Evolutionary conservation across 441 rosid genomes (phyloP).

Genomic region (Raphanus hybrid): DNA sequence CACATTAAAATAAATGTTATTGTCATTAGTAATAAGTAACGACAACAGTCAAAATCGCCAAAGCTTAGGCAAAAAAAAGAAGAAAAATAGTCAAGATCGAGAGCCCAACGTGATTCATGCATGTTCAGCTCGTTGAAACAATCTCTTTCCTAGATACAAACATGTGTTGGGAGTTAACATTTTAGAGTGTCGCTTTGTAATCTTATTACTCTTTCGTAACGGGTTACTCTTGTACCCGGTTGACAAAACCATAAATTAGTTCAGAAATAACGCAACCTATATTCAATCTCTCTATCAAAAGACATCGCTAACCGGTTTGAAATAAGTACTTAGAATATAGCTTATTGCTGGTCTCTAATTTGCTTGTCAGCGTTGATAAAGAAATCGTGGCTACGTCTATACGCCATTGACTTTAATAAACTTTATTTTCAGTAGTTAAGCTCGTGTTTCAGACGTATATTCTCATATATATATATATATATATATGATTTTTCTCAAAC

Average conservation of each 20-base stretch:
- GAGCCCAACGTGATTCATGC: background rate
- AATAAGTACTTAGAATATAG: background rate
- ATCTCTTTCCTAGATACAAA: background rate
- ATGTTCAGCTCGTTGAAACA: background rate
- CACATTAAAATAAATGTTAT: too few species aligned
- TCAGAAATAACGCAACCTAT: background rate
- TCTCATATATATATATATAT: too few species aligned
- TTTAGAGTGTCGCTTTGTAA: background rate
- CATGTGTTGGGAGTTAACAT: background rate
- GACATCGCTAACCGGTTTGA: background rate
- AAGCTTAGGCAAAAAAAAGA: too few species aligned
- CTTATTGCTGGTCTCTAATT: background rate
- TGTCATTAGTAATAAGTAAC: too few species aligned
- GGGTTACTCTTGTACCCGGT: background rate
- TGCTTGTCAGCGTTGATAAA: background rate
- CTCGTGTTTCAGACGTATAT: background rate
- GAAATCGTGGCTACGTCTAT: background rate
- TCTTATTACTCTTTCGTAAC: background rate
- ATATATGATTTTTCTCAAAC: background rate
- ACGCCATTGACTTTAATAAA: background rate
- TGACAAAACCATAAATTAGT: background rate
- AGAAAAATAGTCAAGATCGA: background rate
- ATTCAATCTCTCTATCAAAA: background rate
- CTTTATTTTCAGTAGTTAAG: background rate
- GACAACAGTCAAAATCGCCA: background rate